Evolutionary conservation across 371 early-diverging fungal genomes (phyloP).

Genomic region (Conidiobolus coronatus): DNA sequence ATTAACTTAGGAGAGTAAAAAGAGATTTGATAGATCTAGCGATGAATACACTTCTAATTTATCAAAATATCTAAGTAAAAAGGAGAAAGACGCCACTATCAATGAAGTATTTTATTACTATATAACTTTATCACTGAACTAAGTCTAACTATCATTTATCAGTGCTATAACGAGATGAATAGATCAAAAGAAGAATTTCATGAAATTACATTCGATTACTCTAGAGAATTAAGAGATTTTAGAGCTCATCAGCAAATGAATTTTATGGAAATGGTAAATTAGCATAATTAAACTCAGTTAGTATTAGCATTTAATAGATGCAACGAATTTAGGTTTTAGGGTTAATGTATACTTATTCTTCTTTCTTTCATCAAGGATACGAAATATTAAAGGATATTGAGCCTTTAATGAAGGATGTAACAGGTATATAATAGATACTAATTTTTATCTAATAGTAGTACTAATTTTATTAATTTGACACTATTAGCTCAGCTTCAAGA

Average conservation of each 20-base stretch:
- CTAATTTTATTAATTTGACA: background rate
- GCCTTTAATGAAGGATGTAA: background rate
- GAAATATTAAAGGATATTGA: constrained; percentile 3
- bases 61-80: constrained; percentile 31
- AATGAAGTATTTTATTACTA: constrained; percentile 24
- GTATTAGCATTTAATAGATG: background rate
- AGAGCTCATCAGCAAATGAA: constrained; percentile 43
- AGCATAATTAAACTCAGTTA: too few species aligned
- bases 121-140: background rate
- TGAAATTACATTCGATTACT: constrained; percentile 35
- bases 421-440: constrained; percentile 4
- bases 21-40: constrained; percentile 31
- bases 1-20: constrained; percentile 23
- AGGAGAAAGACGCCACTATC: constrained; percentile 26
- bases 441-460: constrained; percentile 1
- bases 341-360: background rate
- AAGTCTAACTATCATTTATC: background rate
- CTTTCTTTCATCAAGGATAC: constrained; percentile 4
- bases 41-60: constrained; percentile 37
- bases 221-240: constrained; percentile 32
- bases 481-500: too few species aligned
- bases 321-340: background rate
- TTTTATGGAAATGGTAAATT: constrained; percentile 45
- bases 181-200: constrained; percentile 32
- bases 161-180: constrained; percentile 16